A percentile compares a stretch with the other conserved stretches of the same genome.
phyloP scores from a whole-genome alignment of 192 early-diverging fungal species.

The Gaertneriomyces sp. region DNA sequence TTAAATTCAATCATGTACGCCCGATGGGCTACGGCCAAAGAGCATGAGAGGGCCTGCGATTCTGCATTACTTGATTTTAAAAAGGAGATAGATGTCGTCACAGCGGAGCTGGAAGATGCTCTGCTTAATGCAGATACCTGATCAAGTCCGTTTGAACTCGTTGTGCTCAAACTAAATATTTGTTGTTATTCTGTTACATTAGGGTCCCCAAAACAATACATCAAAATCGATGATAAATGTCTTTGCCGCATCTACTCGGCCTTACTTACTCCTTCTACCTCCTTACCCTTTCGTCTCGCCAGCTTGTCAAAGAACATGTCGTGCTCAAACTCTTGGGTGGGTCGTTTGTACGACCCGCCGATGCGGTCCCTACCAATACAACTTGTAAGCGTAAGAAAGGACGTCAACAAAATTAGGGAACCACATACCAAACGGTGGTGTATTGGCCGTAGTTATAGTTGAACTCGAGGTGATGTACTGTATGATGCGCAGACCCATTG shows the following conservation, averaged over 20 bases:
- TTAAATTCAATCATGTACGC: conserved; percentile 25
- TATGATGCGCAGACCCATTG: conserved; percentile 92
- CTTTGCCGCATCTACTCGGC: too few species aligned
- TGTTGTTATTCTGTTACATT: too few species aligned
- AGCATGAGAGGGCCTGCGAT: conserved; percentile 11
- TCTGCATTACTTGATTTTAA: conserved; percentile 6
- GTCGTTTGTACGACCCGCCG: conserved; percentile 49
- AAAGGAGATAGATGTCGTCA: conserved; percentile 8
- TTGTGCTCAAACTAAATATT: too few species aligned
- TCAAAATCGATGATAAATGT: too few species aligned
- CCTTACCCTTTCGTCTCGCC: background rate
- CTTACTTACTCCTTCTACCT: too few species aligned
- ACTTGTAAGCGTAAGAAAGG: background rate
- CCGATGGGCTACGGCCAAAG: conserved; percentile 20
- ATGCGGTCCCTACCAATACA: conserved; percentile 47
- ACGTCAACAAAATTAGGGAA: background rate
- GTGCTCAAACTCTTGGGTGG: conserved; percentile 42
- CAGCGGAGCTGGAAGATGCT: conserved; percentile 18
- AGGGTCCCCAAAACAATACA: too few species aligned
- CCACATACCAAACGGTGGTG: conserved; percentile 87
- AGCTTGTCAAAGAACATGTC: conserved; percentile 51
- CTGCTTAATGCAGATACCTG: too few species aligned
- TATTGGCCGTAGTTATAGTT: conserved; percentile 99
- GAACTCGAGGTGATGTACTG: conserved; percentile 97
- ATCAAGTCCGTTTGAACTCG: too few species aligned